Evolutionary conservation across 345 rosid species (phyloP).

Genomic region (Arabis alpina): DNA sequence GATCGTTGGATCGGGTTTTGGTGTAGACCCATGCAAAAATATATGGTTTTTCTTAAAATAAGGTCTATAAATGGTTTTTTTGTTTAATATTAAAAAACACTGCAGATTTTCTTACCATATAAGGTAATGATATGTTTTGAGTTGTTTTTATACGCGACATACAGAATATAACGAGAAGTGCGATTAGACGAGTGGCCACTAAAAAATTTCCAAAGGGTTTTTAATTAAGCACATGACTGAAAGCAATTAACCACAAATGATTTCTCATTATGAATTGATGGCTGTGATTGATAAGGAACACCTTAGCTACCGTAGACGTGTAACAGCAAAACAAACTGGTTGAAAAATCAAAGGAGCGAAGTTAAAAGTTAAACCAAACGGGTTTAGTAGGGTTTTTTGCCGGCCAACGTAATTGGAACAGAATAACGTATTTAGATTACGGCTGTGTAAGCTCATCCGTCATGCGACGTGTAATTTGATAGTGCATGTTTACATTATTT

Average conservation of each 20-base stretch:
- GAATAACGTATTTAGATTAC: constrained; percentile 9
- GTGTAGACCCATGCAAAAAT: constrained; percentile 10
- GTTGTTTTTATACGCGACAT: constrained; percentile 5
- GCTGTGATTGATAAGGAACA: constrained; percentile 13
- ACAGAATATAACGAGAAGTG: constrained; percentile 26
- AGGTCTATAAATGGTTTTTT: too few relatives aligned
- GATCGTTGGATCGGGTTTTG: constrained; percentile 20
- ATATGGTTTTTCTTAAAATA: constrained; percentile 4
- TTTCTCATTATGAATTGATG: background rate
- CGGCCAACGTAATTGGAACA: constrained; percentile 32
- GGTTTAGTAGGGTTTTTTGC: constrained; percentile 23
- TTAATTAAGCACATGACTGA: constrained; percentile 23
- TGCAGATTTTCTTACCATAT: constrained; percentile 22
- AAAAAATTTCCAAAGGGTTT: background rate
- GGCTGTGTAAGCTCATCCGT: background rate
- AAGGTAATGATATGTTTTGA: constrained; percentile 9
- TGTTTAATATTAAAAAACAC: background rate
- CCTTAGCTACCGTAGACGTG: constrained; percentile 16
- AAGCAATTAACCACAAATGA: constrained; percentile 5
- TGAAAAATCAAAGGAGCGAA: constrained; percentile 19
- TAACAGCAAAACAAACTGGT: background rate
- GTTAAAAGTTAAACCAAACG: constrained; percentile 27
- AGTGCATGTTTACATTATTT: too few relatives aligned
- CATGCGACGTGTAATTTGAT: too few relatives aligned
- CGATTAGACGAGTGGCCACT: constrained; percentile 39